A percentile compares a stretch with the other conserved stretches of the same genome.
These are phyloP conservation scores for Penicillium ochrochloron DNA, from an alignment of 495 filamentous ascomycete genomes.

Conservation along the genomic window DNA sequence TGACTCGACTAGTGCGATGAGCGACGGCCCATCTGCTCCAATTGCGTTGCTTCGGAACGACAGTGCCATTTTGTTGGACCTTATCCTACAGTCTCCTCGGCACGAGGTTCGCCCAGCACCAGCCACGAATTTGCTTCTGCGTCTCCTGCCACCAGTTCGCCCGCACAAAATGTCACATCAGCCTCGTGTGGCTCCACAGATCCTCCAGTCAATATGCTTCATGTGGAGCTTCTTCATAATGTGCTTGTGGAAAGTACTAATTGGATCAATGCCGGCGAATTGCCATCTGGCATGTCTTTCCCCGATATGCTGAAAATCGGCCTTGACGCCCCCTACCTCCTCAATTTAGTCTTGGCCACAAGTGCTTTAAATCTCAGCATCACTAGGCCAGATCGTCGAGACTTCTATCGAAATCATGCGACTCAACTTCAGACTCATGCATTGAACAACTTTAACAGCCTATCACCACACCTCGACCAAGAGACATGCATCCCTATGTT, in stretches of 20 bases:
- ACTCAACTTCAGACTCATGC: conserved; percentile 23
- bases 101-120: background rate
- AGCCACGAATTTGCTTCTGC: conserved; percentile 9
- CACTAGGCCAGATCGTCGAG: background rate
- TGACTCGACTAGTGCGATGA: conserved; percentile 42
- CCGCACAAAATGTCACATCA: background rate
- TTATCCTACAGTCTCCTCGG: background rate
- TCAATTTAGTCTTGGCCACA: conserved; percentile 23
- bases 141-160: conserved; percentile 17
- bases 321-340: conserved; percentile 28
- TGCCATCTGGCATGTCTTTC: background rate
- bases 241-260: conserved; percentile 21
- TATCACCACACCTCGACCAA: conserved; percentile 3
- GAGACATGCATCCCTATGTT: conserved; percentile 50
- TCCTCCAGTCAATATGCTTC: conserved; percentile 38
- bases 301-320: conserved; percentile 15
- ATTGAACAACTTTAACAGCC: conserved; percentile 13
- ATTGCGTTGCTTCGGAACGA: conserved; percentile 39
- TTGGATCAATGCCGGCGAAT: conserved; percentile 9
- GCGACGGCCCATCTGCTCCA: conserved; percentile 37
- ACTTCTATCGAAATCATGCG: conserved; percentile 17
- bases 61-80: conserved; percentile 4
- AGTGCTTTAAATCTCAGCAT: conserved; percentile 26
- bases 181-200: conserved; percentile 10
- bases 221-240: conserved; percentile 39